Evolutionary conservation across 2,329 filamentous ascomycete species (phyloP).

Genomic region (Onygenales sp.): DNA sequence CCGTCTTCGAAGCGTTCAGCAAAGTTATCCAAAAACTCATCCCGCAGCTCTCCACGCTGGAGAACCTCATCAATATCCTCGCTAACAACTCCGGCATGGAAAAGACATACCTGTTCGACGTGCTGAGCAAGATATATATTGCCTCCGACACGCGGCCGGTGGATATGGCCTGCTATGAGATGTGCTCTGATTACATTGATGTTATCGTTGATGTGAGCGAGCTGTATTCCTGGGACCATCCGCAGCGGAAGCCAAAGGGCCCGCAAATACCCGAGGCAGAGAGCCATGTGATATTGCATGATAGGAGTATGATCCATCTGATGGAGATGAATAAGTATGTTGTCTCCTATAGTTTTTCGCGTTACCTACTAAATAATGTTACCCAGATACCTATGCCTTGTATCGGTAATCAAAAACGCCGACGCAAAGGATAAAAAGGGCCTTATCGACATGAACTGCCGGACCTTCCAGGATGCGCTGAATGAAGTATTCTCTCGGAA

Average conservation of each 20-base stretch:
- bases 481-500: conserved; percentile 50
- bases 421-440: conserved; percentile 55
- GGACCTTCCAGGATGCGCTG: conserved; percentile 53
- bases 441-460: conserved; percentile 58
- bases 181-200: conserved; percentile 97
- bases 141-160: conserved; percentile 89
- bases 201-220: conserved; percentile 96
- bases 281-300: conserved; percentile 53
- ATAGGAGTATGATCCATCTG: conserved; percentile 53
- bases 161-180: conserved; percentile 93
- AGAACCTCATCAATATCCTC: conserved; percentile 87
- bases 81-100: conserved; percentile 92
- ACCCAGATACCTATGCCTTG: conserved; percentile 51
- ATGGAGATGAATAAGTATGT: conserved; percentile 58
- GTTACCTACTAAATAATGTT: conserved; percentile 10
- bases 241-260: conserved; percentile 29
- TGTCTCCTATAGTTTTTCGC: neutral
- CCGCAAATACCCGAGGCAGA: conserved; percentile 47
- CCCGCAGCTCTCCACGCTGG: conserved; percentile 82
- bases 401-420: conserved; percentile 57
- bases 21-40: conserved; percentile 98
- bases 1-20: conserved; percentile 95
- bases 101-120: conserved; percentile 96
- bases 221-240: conserved; percentile 70
- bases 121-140: conserved; percentile 97